Conservation (phyloP, 306 rosid species). For the Crataegus laevigata region DNA sequence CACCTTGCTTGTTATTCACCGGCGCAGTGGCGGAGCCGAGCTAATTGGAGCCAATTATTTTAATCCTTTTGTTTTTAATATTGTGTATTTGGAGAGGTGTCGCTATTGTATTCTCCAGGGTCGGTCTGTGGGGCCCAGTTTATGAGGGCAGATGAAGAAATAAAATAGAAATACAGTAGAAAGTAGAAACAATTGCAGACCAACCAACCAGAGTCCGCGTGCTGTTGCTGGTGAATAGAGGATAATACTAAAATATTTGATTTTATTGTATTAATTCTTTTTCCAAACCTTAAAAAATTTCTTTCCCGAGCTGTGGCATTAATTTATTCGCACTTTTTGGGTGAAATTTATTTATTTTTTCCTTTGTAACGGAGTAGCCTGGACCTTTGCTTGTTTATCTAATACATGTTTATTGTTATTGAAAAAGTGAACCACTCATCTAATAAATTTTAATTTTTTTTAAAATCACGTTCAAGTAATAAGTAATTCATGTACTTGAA, state of each 20-base stretch:
- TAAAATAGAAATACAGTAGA: neutral
- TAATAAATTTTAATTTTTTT: too few species aligned
- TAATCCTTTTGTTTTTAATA: neutral
- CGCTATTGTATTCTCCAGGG: constrained; percentile 54
- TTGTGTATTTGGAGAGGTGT: constrained; percentile 62
- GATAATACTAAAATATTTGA: neutral
- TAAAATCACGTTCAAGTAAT: too few species aligned
- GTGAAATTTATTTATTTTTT: too few species aligned
- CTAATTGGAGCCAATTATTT: neutral
- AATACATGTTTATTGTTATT: too few species aligned
- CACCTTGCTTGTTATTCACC: neutral
- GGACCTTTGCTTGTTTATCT: neutral
- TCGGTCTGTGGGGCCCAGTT: constrained; percentile 51
- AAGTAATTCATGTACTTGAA: too few species aligned
- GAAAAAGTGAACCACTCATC: too few species aligned
- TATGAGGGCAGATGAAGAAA: constrained; percentile 1
- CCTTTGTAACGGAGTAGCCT: neutral
- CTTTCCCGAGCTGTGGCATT: constrained; percentile 11
- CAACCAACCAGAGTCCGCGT: constrained; percentile 70
- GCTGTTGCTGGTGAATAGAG: constrained; percentile 29
- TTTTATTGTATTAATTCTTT: neutral
- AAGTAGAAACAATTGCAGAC: constrained; percentile 25
- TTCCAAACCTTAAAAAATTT: constrained; percentile 20
- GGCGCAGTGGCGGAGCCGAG: neutral
- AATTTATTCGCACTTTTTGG: constrained; percentile 36